Evolutionary conservation across 2,329 filamentous ascomycete species (phyloP), one percentile per base, ranked within the genome.

Genomic region (Calonectria hongkongensis): DNA sequence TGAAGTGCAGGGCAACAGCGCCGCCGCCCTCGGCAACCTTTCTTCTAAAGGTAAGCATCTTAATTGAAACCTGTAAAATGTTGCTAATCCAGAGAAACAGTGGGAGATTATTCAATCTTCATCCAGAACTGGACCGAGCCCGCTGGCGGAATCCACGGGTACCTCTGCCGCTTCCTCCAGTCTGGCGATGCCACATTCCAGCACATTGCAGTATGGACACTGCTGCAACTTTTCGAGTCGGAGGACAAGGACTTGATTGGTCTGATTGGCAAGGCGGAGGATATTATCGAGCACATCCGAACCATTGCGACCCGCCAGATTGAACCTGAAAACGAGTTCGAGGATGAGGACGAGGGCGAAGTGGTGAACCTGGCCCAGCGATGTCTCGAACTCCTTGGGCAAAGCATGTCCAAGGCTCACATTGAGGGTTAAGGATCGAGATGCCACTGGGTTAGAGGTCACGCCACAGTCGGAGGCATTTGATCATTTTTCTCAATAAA

Each of bases 121-220:
- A 93, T 98, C 48, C 93, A 95, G 78, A 95, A 98, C 84, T 99
- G 97, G 97, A 92, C 90, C 21, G 93, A 98, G 80, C 97, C 97
- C 2, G 94, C 95, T 74, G 97, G 95, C 56, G 97, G 97, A 56
- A 98, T 99, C 73, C 96, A 98, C 82, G 97, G 97, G 67, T 99
- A 99, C 82, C 89, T 99, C 43, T 94, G 93, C 79, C 93, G 96
- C 68, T 99, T 99, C 88, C 89, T 99, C 21, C 94, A 94, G 54
- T 98, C 95, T 75, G 96, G 96, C 48, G 97, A 99, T 82, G 93
- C 97, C 0, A 99, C 97, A 0, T 99, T 99, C 88, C 97, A 99
- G 85, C 97, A 99, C 83, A 99, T 99, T 81, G 97, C 97, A 64
- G 98, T 98, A 75, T 99, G 97, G 97, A 99, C 97, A 1, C 87